Evolutionary conservation across 2,329 filamentous ascomycete species (phyloP).

Genomic region (Colletotrichum sidae): DNA sequence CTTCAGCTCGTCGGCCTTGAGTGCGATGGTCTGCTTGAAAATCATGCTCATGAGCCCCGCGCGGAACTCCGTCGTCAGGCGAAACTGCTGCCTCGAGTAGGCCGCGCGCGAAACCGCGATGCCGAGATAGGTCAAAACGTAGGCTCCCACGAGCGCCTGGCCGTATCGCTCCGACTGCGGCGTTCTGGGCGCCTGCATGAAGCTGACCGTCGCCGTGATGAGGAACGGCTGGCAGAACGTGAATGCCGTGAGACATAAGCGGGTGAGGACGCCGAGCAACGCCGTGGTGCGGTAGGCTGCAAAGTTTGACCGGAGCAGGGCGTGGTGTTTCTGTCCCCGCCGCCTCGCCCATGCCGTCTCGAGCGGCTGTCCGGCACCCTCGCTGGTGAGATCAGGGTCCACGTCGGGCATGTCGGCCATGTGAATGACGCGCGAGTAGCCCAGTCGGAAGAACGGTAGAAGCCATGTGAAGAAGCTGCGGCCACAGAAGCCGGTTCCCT

Average conservation of each 20-base stretch:
- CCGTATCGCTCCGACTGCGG: constrained; percentile 38
- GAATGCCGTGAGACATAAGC: constrained; percentile 40
- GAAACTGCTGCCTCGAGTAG: constrained; percentile 45
- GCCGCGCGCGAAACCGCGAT: constrained; percentile 47
- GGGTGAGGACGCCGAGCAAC: not conserved
- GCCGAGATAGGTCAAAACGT: constrained; percentile 45
- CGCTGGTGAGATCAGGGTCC: constrained; percentile 34
- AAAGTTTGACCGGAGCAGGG: constrained; percentile 6
- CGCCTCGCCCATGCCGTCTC: not conserved
- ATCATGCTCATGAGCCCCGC: constrained; percentile 44
- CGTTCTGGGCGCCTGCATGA: constrained; percentile 33
- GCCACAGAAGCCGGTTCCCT: constrained; percentile 41
- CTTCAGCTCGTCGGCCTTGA: constrained; percentile 39
- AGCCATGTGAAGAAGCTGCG: constrained; percentile 41
- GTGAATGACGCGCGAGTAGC: constrained; percentile 40
- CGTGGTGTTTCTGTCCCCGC: constrained; percentile 4
- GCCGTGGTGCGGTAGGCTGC: not conserved
- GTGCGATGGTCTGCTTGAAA: constrained; percentile 44
- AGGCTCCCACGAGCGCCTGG: constrained; percentile 46
- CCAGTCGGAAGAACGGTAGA: constrained; percentile 33
- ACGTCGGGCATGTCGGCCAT: constrained; percentile 40
- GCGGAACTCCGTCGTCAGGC: constrained; percentile 43
- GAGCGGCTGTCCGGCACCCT: not conserved
- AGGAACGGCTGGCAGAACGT: constrained; percentile 43
- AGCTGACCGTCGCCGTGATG: constrained; percentile 38